Evolutionary conservation across 495 filamentous ascomycete genomes (phyloP).

Genomic region (Lichina pygmaea): DNA sequence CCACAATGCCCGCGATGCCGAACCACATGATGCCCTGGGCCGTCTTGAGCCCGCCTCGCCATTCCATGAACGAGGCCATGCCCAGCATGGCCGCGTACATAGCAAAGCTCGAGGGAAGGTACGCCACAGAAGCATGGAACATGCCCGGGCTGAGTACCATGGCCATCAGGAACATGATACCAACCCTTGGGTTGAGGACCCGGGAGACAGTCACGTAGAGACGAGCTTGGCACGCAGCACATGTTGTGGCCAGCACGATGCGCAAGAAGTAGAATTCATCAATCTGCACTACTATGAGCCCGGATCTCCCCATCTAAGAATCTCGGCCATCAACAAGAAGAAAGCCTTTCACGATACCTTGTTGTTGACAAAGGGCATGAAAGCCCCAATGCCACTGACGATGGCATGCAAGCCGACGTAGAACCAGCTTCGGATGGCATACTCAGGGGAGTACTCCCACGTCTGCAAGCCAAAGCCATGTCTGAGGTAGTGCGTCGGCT

Average conservation of each 20-base stretch:
- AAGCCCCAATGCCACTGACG: slow-evolving; percentile 32
- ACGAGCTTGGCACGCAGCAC: slow-evolving; percentile 54
- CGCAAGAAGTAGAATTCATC: slow-evolving; percentile 75
- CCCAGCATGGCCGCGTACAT: slow-evolving; percentile 89
- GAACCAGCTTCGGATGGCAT: slow-evolving; percentile 86
- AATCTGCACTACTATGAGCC: slow-evolving; percentile 16
- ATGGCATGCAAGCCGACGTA: slow-evolving; percentile 71
- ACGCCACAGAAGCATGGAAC: slow-evolving; percentile 71
- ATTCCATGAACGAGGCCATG: slow-evolving; percentile 68
- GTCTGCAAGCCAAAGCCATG: slow-evolving; percentile 90
- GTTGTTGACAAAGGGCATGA: slow-evolving; percentile 25
- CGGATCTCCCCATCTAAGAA: background rate
- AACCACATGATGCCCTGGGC: slow-evolving; percentile 77
- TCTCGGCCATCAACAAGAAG: background rate
- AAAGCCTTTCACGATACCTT: slow-evolving; percentile 13
- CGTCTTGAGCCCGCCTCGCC: slow-evolving; percentile 44
- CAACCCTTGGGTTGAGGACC: slow-evolving; percentile 52
- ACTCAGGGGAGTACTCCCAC: slow-evolving; percentile 96
- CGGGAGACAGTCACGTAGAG: slow-evolving; percentile 52
- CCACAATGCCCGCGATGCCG: slow-evolving; percentile 63
- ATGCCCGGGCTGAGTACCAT: slow-evolving; percentile 63
- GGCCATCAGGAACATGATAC: slow-evolving; percentile 52
- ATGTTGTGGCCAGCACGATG: slow-evolving; percentile 40
- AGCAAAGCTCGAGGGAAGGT: slow-evolving; percentile 80
- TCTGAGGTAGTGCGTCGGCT: slow-evolving; percentile 80